Evolutionary conservation across 108 stramenopile species (phyloP).

Genomic region (Licmophora abbreviata): DNA sequence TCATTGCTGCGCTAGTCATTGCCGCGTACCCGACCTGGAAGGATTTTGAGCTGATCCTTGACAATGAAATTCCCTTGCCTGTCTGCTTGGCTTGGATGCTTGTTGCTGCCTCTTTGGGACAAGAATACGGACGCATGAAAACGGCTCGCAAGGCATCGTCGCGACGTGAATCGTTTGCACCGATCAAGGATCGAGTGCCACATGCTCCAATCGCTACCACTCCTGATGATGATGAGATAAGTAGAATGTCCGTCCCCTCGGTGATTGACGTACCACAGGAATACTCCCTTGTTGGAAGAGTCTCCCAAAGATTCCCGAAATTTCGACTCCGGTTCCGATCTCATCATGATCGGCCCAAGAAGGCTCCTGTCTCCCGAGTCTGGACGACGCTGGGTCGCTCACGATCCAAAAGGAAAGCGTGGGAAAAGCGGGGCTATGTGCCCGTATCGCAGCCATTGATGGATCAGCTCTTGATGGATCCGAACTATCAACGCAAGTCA

Average conservation of each 20-base stretch:
- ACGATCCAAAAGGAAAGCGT: constrained; percentile 3
- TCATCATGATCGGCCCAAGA: too few relatives aligned
- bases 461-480: not conserved
- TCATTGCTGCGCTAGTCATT: constrained; percentile 1
- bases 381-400: constrained; percentile 8
- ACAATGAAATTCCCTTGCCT: not conserved
- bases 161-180: not conserved
- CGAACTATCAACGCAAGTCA: not conserved
- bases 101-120: constrained; percentile 2
- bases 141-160: not conserved
- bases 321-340: not conserved
- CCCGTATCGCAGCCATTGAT: not conserved
- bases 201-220: not conserved
- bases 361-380: not conserved
- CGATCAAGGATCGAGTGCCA: not conserved
- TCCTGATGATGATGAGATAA: too few relatives aligned
- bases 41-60: not conserved
- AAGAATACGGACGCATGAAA: constrained; percentile 4
- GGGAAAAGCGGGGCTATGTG: not conserved
- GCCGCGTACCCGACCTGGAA: not conserved
- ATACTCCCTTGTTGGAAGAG: not conserved
- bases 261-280: not conserved
- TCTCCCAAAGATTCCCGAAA: not conserved
- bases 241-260: too few relatives aligned
- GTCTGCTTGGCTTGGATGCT: constrained; percentile 8